Base-by-base conservation (phyloP, 129 eudicot species). In the Pulicaria dysenterica region DNA sequence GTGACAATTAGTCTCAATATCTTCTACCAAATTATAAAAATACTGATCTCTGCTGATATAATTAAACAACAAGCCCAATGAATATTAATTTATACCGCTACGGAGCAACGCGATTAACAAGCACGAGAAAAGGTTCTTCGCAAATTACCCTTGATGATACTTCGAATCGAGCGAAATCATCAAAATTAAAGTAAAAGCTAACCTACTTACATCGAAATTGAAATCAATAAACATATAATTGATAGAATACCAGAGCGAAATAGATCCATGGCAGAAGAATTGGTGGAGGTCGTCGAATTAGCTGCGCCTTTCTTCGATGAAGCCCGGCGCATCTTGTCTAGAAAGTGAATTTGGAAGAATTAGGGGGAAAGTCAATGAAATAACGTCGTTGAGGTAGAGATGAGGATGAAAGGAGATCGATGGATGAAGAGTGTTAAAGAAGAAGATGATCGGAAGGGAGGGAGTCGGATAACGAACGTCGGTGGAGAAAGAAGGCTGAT, bases 251-350 rank as follows among this genome's bases (percentile, higher is more conserved):
- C 91, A 49, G 95, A 85, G 72, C 91, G 91, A 43, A 77, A 88
- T 36, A 81, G 86, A 85, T 88, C 95, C 80, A 70, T 84, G 64
- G 88, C 79, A 10, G 91, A 73, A 24, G 91, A 85, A 79, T 73
- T 84, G 72, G 79, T 74, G 58, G 86, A 78, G 41, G 85, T 76
- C 2, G 86, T 70, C 7, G 94, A 85, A 83, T 67, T 81, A 9
- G 86, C 15, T 17, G 85, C 77, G 57, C 67, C 82, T 83, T 88
- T 88, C 74, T 81, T 85, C 17, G 88, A 83, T 4, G 95, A 85
- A 81, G 83, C 85, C 57, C 95, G 88, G 58, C 88, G 88, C 95
- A 88, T 88, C 74, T 76, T 84, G 19, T 50, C 45, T n/a, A 69
- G 38, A 51, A 64, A 63, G 7, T 36, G 63, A 64, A 43, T 62